phyloP scores from a whole-genome alignment of 2,329 filamentous ascomycete species.

The Zalaria sp. region DNA sequence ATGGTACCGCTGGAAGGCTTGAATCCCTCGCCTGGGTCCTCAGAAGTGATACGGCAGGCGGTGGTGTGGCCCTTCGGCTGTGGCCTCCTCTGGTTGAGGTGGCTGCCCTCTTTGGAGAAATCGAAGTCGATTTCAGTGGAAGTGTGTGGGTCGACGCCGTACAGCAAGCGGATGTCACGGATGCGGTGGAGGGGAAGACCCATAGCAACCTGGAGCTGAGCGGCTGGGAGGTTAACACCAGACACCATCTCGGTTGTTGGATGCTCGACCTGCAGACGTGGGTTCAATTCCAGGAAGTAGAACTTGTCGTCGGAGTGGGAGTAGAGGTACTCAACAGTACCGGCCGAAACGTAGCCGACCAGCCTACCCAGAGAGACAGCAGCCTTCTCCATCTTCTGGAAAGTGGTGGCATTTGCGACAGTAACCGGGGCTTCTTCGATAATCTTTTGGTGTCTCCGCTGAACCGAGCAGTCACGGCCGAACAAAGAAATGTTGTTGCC shows the following conservation, averaged over 20 bases:
- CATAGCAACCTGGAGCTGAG: conserved; percentile 98
- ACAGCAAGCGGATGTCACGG: conserved; percentile 87
- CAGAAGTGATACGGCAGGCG: conserved; percentile 96
- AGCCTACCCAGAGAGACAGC: conserved; percentile 86
- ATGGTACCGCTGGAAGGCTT: conserved; percentile 98
- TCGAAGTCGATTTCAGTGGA: conserved; percentile 87
- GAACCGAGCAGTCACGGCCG: conserved; percentile 95
- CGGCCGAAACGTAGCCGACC: conserved; percentile 95
- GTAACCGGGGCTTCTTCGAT: conserved; percentile 98
- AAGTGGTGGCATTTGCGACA: conserved; percentile 77
- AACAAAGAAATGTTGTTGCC: conserved; percentile 99
- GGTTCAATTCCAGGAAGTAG: conserved; percentile 98
- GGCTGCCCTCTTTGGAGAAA: conserved; percentile 75
- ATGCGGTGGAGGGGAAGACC: conserved; percentile 91
- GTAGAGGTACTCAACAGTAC: conserved; percentile 98
- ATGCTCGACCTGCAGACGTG: conserved; percentile 98
- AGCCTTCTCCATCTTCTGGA: conserved; percentile 92
- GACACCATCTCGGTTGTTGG: conserved; percentile 99
- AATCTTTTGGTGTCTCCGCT: conserved; percentile 98
- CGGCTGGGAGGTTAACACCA: conserved; percentile 91
- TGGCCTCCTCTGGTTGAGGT: conserved; percentile 74
- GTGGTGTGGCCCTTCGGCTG: conserved; percentile 94
- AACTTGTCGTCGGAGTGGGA: conserved; percentile 97
- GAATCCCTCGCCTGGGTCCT: conserved; percentile 97
- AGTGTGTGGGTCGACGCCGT: conserved; percentile 85